Conservation (phyloP, 495 filamentous ascomycete species). For the Clohesyomyces aquaticus region DNA sequence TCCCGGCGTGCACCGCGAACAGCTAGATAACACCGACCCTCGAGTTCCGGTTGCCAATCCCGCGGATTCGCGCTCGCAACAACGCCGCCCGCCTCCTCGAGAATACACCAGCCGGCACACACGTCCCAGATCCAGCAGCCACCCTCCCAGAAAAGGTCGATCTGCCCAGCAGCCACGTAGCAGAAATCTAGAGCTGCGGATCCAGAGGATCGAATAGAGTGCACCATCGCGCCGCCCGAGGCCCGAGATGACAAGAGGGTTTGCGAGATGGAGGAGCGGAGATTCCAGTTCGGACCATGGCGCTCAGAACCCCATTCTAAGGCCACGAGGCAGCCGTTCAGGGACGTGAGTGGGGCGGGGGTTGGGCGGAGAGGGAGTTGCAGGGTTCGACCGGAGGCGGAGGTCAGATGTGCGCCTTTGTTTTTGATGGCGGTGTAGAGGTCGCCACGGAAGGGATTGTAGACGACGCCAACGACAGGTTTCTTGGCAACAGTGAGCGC, state of each 20-base stretch:
- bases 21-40: conserved; percentile 37
- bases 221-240: conserved; percentile 31
- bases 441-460: conserved; percentile 34
- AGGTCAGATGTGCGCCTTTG: conserved; percentile 29
- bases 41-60: conserved; percentile 32
- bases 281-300: conserved; percentile 37
- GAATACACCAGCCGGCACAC: conserved; percentile 38
- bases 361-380: conserved; percentile 19
- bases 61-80: conserved; percentile 36
- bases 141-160: conserved; percentile 39
- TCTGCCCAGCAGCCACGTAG: conserved; percentile 34
- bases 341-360: conserved; percentile 19
- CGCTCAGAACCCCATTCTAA: conserved; percentile 40
- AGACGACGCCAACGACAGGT: conserved; percentile 38
- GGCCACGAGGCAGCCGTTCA: conserved; percentile 34
- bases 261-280: conserved; percentile 19
- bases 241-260: conserved; percentile 26
- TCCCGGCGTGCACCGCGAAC: conserved; percentile 24
- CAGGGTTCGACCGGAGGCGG: conserved; percentile 6
- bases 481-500: conserved; percentile 30
- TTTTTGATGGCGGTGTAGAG: conserved; percentile 31
- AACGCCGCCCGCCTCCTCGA: conserved; percentile 38
- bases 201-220: conserved; percentile 32
- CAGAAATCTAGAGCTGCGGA: conserved; percentile 41
- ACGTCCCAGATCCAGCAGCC: conserved; percentile 41